Evolutionary conservation across 352 stramenopile genomes (phyloP), one percentile per base, ranked within the genome.

Genomic region (Blastocystis sp.): DNA sequence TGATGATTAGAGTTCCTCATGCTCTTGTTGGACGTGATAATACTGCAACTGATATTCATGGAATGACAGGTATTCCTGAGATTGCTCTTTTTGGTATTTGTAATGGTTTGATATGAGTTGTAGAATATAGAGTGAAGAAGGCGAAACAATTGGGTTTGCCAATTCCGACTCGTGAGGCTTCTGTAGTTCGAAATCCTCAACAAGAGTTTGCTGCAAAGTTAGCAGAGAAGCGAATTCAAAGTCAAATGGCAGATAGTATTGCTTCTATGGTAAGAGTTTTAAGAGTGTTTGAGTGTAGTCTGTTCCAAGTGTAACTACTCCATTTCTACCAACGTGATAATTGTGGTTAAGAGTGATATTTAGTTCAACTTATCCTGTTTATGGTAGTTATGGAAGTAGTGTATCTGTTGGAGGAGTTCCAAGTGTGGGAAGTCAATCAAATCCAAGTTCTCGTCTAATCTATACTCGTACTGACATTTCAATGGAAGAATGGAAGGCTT

Each of bases 51-150:
- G 80, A 88, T 73, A 66, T 88, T 71, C 74, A 85, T 51, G 80
- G 80, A 54, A 88, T 88, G 80, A 66, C 51, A 49, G 80, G 80
- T 42, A 88, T 88, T 78, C 80, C 80, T 46, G 71, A 81, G 39
- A 66, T 57, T 51, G 65, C 65, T 46, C 32, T 85, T 14, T 69
- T 80, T 42, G 59, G 74, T 88, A 54, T 56, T 16, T 49, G 24
- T 32, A 21, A 32, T 24, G 19, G 19, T 46, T 46, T 35, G 6
- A 11, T 24, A 0, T 80, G 49, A 80, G 29, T 24, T 19, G 46
- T 71, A 78, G 80, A 69, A 65, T 63, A 80, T 49, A 80, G 69
- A 14, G 80, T 51, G 46, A 71, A 65, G 59, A 63, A 88, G 49
- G 65, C 43, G 12, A 81, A 81, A 19, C 42, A 81, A 65, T 65